Conservation (phyloP, 2,329 filamentous ascomycete species). For the Stachybotrys chartarum region DNA sequence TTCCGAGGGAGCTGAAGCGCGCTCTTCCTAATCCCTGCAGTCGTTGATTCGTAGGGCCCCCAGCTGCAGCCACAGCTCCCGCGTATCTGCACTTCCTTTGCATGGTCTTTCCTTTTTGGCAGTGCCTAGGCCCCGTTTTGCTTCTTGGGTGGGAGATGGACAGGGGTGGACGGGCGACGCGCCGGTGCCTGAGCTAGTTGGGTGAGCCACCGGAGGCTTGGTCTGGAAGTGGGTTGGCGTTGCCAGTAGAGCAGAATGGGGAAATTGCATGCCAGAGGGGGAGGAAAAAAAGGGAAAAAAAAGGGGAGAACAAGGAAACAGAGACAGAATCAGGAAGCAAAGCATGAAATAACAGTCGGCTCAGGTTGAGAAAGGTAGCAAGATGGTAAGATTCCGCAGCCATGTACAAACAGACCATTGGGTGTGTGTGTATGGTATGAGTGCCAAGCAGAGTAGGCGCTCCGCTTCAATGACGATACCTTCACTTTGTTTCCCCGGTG, state of each 20-base stretch:
- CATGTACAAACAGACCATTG: too few species aligned
- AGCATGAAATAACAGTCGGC: too few species aligned
- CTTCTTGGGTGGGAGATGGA: not conserved
- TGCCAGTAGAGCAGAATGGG: not conserved
- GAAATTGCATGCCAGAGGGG: not conserved
- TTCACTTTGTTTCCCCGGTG: not conserved
- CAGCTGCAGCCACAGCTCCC: too few species aligned
- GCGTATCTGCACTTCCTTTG: too few species aligned
- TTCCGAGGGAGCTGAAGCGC: not conserved
- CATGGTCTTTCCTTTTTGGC: not conserved
- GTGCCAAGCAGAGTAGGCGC: not conserved
- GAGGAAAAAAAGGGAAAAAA: not conserved
- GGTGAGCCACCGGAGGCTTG: not conserved
- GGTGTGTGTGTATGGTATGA: too few species aligned
- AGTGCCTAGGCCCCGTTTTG: not conserved
- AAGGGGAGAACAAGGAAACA: not conserved
- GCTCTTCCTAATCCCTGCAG: too few species aligned
- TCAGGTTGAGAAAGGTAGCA: too few species aligned
- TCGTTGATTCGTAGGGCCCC: too few species aligned
- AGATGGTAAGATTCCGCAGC: too few species aligned
- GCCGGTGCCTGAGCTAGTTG: not conserved
- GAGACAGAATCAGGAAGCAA: too few species aligned
- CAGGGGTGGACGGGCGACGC: not conserved
- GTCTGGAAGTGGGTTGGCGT: not conserved
- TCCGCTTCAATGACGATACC: not conserved